phyloP scores from a whole-genome alignment of 2,329 filamentous ascomycete species.

The Drechslerella stenobrocha region DNA sequence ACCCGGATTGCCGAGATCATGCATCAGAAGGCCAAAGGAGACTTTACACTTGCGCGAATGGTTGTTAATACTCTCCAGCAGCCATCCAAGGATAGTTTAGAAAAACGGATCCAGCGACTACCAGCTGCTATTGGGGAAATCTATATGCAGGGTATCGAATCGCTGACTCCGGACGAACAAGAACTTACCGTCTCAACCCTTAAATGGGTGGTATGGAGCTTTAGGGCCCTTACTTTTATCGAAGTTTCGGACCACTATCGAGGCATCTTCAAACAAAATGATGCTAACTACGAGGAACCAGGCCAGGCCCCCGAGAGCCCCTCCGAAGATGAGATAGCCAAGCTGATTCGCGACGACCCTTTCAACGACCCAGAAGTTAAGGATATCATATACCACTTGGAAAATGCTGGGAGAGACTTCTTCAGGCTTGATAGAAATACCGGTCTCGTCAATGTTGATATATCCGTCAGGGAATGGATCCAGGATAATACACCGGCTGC shows the following conservation, averaged over 20 bases:
- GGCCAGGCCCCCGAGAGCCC: background rate
- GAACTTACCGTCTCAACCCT: conserved; percentile 21
- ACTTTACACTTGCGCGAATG: conserved; percentile 29
- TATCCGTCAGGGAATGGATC: conserved; percentile 41
- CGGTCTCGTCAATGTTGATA: conserved; percentile 29
- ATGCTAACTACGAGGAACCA: background rate
- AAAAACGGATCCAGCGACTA: conserved; percentile 14
- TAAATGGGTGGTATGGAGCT: conserved; percentile 34
- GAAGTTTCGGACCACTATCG: conserved; percentile 36
- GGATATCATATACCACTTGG: conserved; percentile 35
- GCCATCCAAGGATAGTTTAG: conserved; percentile 28
- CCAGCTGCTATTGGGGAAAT: conserved; percentile 36
- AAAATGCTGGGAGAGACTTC: conserved; percentile 37
- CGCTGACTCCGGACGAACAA: conserved; percentile 30
- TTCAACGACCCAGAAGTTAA: conserved; percentile 37
- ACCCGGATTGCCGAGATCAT: conserved; percentile 22
- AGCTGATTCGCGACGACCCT: background rate
- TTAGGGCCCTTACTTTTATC: conserved; percentile 14
- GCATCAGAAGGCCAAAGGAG: conserved; percentile 29
- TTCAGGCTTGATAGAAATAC: conserved; percentile 30
- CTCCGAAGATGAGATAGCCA: conserved; percentile 12
- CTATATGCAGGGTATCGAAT: conserved; percentile 29
- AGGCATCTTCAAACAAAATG: conserved; percentile 8
- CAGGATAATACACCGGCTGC: conserved; percentile 12
- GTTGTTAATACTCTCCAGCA: conserved; percentile 30